Base-by-base conservation (phyloP, 106 monocot genomes). In the Dendrobium huoshanense region DNA sequence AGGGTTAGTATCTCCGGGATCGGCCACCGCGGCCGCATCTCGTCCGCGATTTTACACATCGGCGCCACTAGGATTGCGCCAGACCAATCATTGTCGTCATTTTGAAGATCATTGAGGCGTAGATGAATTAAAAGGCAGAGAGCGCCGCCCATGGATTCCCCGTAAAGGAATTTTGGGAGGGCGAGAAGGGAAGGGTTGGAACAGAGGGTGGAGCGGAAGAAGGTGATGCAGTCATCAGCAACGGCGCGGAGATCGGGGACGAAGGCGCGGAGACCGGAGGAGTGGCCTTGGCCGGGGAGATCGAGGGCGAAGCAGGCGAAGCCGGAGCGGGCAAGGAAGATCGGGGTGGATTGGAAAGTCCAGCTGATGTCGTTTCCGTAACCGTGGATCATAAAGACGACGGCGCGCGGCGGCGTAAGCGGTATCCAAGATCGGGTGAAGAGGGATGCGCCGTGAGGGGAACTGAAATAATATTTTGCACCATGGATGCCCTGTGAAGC, bases 361-460 rank as follows among this genome's bases (percentile, higher is more conserved):
- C 96, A 97, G 90, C 90, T 90, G 83, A 84, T 90, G 86, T 97
- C 96, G 85, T 94, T 94, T 78, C 94, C 96, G 79, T 97, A 97
- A 22, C 96, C 96, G 59, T 97, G 96, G 81, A 94, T 84, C 94
- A 97, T 91, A 83, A 86, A 92, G 47, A 97, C 29, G 40, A 89
- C 68, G 42, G 81, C 96, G n/a, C 85, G 83, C 4, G 85, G 83
- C 2, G 84, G 44, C 11, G 29, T n/a, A 13, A 49, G 73, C 7
- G 96, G 94, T 16, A 64, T 79, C 96, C 96, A 97, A 29, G 89
- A 86, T n/a, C 94, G 94, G 77, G 92, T 88, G 86, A 97, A 97
- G 86, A 94, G 92, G 27, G 84, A 64, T 31, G 75, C 73, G 4
- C 83, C 47, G 1, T 33, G 42, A 2, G 83, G 85, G 7, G 84